phyloP scores from a whole-genome alignment of 1,139 yeast genomes.

The Petasospora fabianii region DNA sequence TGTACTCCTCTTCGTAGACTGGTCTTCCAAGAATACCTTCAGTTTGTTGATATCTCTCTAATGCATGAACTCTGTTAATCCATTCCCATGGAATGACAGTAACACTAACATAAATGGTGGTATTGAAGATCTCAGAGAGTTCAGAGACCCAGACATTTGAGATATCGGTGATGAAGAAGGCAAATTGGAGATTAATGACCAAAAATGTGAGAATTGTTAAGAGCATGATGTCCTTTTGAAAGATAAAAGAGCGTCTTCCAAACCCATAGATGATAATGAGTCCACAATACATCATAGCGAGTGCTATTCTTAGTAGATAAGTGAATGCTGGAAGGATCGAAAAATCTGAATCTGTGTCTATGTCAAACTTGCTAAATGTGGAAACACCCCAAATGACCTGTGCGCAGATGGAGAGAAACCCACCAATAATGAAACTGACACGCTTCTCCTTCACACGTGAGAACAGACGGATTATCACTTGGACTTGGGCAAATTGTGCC shows the following conservation, averaged over 20 bases:
- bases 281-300: constrained; percentile 69
- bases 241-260: constrained; percentile 52
- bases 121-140: constrained; percentile 68
- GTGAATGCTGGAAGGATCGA: constrained; percentile 75
- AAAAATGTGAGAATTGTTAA: constrained; percentile 58
- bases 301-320: constrained; percentile 71
- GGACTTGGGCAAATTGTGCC: constrained; percentile 71
- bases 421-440: constrained; percentile 60
- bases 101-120: constrained; percentile 67
- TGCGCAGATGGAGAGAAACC: constrained; percentile 50
- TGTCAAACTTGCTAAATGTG: constrained; percentile 39
- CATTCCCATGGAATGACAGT: constrained; percentile 87
- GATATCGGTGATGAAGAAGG: constrained; percentile 75
- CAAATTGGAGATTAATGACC: constrained; percentile 61
- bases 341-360: constrained; percentile 39
- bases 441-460: constrained; percentile 70
- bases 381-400: constrained; percentile 72
- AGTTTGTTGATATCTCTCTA: constrained; percentile 65
- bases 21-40: constrained; percentile 80
- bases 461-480: constrained; percentile 68
- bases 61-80: constrained; percentile 64
- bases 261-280: constrained; percentile 58
- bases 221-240: constrained; percentile 47
- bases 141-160: constrained; percentile 68
- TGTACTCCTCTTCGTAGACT: constrained; percentile 63